Evolutionary conservation across 148 eudicot genomes (phyloP).

Genomic region (Vaccinium corymbosum): DNA sequence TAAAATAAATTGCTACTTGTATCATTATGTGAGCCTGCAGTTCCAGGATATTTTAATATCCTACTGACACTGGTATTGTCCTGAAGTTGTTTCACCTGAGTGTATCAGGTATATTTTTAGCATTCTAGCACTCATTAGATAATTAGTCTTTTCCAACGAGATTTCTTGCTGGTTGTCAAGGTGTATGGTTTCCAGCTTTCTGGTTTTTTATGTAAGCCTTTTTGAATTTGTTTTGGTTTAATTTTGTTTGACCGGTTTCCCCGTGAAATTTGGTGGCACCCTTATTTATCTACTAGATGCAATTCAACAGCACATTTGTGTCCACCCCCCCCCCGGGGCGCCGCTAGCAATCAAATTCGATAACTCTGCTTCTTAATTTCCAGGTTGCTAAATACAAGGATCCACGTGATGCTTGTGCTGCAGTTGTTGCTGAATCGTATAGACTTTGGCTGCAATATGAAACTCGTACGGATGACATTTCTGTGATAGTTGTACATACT

Average conservation of each 20-base stretch:
- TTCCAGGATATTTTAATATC: not conserved
- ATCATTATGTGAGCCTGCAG: not conserved
- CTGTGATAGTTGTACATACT: conserved; percentile 85
- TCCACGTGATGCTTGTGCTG: conserved; percentile 99
- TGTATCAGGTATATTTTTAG: not conserved
- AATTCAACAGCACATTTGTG: not conserved
- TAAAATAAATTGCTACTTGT: not conserved
- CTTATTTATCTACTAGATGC: not conserved
- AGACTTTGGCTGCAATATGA: conserved; percentile 98
- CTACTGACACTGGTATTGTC: not conserved
- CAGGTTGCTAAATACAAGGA: conserved; percentile 87
- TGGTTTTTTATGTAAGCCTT: not conserved
- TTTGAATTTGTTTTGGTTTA: not conserved
- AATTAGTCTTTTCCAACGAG: not conserved
- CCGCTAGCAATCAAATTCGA: not conserved
- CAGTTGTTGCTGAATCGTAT: conserved; percentile 98
- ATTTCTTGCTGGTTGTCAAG: not conserved
- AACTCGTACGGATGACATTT: conserved; percentile 98
- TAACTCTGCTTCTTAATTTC: conserved; percentile 16
- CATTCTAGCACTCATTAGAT: not conserved
- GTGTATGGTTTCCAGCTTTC: not conserved
- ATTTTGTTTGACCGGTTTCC: not conserved
- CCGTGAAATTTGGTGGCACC: not conserved
- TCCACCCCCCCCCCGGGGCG: not conserved
- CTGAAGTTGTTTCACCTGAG: not conserved